Base-by-base conservation (phyloP, 1,139 yeast genomes). In the Suhomyces maxii region DNA sequence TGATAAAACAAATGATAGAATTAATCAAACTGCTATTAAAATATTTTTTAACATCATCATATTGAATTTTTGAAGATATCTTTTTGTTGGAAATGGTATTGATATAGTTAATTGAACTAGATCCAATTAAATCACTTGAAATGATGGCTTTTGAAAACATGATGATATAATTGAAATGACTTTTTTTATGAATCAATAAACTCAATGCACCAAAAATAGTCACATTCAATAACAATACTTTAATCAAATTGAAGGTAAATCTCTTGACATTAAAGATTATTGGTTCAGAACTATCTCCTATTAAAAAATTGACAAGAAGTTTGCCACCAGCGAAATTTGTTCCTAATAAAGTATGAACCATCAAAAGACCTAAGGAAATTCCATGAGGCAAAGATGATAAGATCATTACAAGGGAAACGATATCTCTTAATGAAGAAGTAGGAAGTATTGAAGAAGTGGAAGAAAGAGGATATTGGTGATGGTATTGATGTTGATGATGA, bases 101-200 rank as follows among this genome's bases (percentile, higher is more conserved):
- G 65, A 57, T 12, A 55, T 61, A 37, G 53, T 59, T n/a, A 60
- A 59, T 53, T 45, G 53, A 56, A 49, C 54, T 56, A 44, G 76
- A 60, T 1, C 83, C 82, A 11, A 79, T 73, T 41, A 80, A 57
- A 43, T 74, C 79, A 37, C 79, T 68, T 0, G 83, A 74, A n/a
- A 80, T 63, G 30, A 79, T 69, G 3, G 82, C 71, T 53, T 78
- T 77, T 9, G 83, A 75, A 44, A 80, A 63, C 11, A 78, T 55
- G 26, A 71, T 69, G 26, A 76, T 57, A 54, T 75, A 75, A 39
- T 69, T 69, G 41, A 73, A 61, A 44, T 69, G 56, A 14, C 63
- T 58, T 14, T 57, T 60, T 18, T 58, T 59, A 30, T 77, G 77
- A 26, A 69, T 60, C 2, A 69, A 46, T 33, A 63, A 50, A 41